A percentile compares a stretch with the other conserved stretches of the same genome.
Conservation (phyloP, 345 rosid genomes). For the Luvunga scandens region DNA sequence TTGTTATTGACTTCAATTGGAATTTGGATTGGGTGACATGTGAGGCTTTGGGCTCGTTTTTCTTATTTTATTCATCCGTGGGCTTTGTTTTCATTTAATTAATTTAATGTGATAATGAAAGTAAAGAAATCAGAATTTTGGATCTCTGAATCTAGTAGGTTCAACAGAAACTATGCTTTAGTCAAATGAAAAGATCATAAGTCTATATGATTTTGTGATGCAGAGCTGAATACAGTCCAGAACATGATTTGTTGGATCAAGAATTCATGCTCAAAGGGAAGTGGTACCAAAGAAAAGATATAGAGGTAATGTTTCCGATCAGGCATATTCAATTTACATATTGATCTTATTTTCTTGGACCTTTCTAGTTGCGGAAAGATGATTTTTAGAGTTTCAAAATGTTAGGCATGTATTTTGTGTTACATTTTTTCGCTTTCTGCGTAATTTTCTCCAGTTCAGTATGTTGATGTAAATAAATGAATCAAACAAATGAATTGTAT, state of each 20-base stretch:
- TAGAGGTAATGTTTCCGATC: slow-evolving; percentile 55
- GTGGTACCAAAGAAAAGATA: slow-evolving; percentile 85
- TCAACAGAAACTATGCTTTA: neutral
- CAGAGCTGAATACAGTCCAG: slow-evolving; percentile 91
- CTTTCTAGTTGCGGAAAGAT: neutral
- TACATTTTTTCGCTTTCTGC: neutral
- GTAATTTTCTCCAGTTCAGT: neutral
- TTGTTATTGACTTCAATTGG: neutral
- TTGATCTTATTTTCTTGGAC: neutral
- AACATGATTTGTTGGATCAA: slow-evolving; percentile 79
- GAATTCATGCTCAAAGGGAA: slow-evolving; percentile 82
- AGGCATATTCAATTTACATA: neutral
- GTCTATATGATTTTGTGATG: slow-evolving; percentile 17
- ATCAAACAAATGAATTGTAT: neutral
- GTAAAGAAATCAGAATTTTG: slow-evolving; percentile 1
- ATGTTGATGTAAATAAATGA: neutral
- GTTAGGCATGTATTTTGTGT: neutral
- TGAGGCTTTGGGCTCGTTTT: neutral
- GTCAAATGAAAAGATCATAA: neutral
- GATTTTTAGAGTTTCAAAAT: neutral
- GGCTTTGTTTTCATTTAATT: neutral
- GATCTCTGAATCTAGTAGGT: neutral
- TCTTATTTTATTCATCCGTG: neutral
- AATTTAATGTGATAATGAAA: slow-evolving; percentile 8
- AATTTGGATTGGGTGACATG: neutral